Evolutionary conservation across 139 green algal genomes (phyloP), one percentile per base, ranked within the genome.

Genomic region (Trebouxia sp.): DNA sequence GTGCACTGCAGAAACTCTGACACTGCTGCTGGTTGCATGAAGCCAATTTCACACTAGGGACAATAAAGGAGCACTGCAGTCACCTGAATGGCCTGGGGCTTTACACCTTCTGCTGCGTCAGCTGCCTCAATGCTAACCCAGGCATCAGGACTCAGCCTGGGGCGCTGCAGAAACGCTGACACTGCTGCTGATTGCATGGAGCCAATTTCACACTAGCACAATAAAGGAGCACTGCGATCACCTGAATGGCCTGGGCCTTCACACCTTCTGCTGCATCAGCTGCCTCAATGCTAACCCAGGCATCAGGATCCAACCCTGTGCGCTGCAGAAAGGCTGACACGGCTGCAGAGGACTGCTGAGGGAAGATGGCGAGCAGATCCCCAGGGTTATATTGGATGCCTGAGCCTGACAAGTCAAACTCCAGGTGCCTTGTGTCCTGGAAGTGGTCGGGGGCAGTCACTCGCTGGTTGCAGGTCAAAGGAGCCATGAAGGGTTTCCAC

Each of bases 341-440:
- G 1, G 79, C 79, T 11, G 65, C 79, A 5, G 20, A 5, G 1
- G 75, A 35, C 84, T 90, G 87, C 35, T 38, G 67, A 5, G 95
- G 95, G 51, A 94, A 76, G 2, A 98, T 83, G 5, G 89, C 86
- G 43, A 98, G 77, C 20, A 95, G 66, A 75, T 98, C 95, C 3
- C 95, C 95, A 7, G 95, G 92, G 20, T 86, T 43, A 82, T 93
- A 97, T 1, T 43, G 45, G 22, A 95, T 28, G 28, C 89, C 83
- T 17, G 85, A 86, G 24, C 28, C 67, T 7, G 62, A 45, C 12
- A 97, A 78, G 69, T 94, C 86, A 45, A 98, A 77, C 83, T 92
- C 90, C 7, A 98, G 47, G 83, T 94, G 92, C 3, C 93, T 83
- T 22, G 94, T 92, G 65, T 97, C 94, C 78, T 97, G 95, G 56